Conservation (phyloP, 2,329 filamentous ascomycete genomes). For the Ilyonectria destructans region DNA sequence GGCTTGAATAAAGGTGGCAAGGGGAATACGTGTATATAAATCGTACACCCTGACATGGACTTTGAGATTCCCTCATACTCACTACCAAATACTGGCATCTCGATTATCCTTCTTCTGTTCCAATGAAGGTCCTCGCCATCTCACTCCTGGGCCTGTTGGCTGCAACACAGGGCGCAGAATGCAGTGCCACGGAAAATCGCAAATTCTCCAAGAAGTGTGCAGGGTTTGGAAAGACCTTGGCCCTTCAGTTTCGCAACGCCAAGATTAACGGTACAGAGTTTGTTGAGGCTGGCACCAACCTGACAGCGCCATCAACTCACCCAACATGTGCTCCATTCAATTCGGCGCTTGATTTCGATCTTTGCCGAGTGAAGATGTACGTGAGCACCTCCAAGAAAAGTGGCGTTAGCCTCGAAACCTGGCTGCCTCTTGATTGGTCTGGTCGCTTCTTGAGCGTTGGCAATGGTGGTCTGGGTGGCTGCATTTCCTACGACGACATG, state of each 20-base stretch:
- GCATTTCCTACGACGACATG: slow-evolving; percentile 65
- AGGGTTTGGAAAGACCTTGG: slow-evolving; percentile 4
- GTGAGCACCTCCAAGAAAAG: slow-evolving; percentile 58
- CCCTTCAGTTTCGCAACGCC: slow-evolving; percentile 16
- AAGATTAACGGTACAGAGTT: slow-evolving; percentile 25
- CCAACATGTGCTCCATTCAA: slow-evolving; percentile 53
- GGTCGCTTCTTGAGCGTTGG: slow-evolving; percentile 63
- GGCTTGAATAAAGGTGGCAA: background rate
- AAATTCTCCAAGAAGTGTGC: slow-evolving; percentile 24
- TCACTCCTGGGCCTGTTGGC: slow-evolving; percentile 10
- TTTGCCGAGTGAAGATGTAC: slow-evolving; percentile 40
- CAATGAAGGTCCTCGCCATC: slow-evolving; percentile 22
- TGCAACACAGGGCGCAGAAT: slow-evolving; percentile 7
- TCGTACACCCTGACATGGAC: background rate
- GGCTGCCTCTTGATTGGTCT: slow-evolving; percentile 64
- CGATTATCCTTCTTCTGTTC: background rate
- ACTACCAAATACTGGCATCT: background rate
- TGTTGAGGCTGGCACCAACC: slow-evolving; percentile 23
- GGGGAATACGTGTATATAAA: background rate
- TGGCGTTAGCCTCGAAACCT: slow-evolving; percentile 63
- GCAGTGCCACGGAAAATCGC: background rate
- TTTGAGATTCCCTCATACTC: too few species aligned
- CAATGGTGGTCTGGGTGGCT: slow-evolving; percentile 66
- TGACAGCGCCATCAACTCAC: slow-evolving; percentile 54
- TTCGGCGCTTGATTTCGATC: slow-evolving; percentile 40